A percentile compares a stretch with the other conserved stretches of the same genome.
These are phyloP conservation scores for Penicillium fuscoglaucum DNA, from an alignment of 2,329 filamentous ascomycete species.

Conservation along the genomic window DNA sequence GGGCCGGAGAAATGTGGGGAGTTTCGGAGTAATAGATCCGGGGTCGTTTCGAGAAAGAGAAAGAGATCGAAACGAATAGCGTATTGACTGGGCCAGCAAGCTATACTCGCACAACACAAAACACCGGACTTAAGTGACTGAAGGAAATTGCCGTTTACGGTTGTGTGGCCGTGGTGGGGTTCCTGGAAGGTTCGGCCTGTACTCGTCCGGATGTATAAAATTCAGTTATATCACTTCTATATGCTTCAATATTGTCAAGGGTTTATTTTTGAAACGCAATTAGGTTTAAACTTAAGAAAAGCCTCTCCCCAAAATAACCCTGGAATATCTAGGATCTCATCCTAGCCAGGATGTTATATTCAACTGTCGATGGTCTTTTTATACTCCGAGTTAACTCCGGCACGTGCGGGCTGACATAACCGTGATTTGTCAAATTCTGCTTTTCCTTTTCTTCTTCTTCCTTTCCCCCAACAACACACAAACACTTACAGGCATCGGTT, in stretches of 20 bases:
- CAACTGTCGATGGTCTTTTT: neutral
- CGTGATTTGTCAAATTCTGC: constrained; percentile 27
- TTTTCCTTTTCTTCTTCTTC: constrained; percentile 24
- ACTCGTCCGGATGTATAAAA: neutral
- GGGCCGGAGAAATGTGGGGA: neutral
- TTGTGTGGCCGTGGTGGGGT: constrained; percentile 11
- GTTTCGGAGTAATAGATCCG: neutral
- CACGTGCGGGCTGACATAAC: constrained; percentile 30
- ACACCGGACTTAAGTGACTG: neutral
- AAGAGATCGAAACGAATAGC: neutral
- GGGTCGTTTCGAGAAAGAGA: neutral
- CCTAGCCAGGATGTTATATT: neutral
- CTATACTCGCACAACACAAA: constrained; percentile 3
- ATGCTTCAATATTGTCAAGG: neutral
- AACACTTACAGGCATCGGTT: constrained; percentile 8
- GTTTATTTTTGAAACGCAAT: neutral
- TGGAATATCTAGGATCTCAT: neutral
- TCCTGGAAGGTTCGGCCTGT: neutral
- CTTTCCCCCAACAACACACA: constrained; percentile 14
- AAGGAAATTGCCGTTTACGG: constrained; percentile 8
- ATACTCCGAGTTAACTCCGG: constrained; percentile 17
- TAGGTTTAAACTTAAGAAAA: neutral
- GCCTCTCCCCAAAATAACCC: too few species aligned
- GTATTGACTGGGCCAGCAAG: neutral
- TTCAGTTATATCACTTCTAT: neutral